Conservation (phyloP, 208 protist genomes). For the Leishmania arabica region DNA sequence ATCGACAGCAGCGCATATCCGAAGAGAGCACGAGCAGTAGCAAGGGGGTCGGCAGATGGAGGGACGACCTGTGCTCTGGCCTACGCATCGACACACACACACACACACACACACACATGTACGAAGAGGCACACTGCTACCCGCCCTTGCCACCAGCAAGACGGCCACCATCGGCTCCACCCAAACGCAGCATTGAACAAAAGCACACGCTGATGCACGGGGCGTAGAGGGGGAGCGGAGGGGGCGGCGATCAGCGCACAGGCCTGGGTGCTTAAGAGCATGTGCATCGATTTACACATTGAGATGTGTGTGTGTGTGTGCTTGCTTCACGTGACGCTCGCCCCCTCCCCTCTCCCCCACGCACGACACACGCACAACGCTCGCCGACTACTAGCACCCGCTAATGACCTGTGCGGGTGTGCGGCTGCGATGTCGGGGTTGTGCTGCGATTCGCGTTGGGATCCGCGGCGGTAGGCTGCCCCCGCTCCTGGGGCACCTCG, state of each 20-base stretch:
- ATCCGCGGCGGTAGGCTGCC: conserved; percentile 29
- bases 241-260: background rate
- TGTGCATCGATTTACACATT: background rate
- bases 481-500: background rate
- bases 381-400: background rate
- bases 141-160: background rate
- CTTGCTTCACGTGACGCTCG: background rate
- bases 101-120: background rate
- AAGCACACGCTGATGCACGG: background rate
- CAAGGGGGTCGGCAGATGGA: background rate
- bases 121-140: background rate
- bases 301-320: background rate
- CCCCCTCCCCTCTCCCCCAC: background rate
- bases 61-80: background rate
- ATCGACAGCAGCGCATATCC: background rate
- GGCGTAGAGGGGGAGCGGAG: background rate
- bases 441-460: background rate
- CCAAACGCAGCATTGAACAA: background rate
- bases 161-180: background rate
- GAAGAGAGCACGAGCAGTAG: background rate
- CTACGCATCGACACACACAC: background rate
- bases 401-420: background rate
- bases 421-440: background rate
- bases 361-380: background rate
- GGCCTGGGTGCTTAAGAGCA: background rate